Percentiles rank a stretch among this genome's conserved stretches.
These are phyloP conservation scores for Malus sylvestris DNA, from an alignment of 306 rosid species.

Conservation along the genomic window DNA sequence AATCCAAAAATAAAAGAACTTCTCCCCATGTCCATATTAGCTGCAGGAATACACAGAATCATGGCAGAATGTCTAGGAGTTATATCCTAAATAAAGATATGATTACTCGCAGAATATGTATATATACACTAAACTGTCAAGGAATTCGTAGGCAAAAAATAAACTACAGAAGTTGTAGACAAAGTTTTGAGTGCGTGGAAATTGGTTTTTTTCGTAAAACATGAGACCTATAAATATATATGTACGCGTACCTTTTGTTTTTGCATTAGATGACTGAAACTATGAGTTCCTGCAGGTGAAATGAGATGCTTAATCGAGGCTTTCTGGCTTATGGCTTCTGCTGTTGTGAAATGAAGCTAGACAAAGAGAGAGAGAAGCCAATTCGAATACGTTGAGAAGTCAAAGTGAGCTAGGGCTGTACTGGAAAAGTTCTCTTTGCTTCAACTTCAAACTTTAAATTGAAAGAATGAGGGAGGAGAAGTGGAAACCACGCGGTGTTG, in stretches of 20 bases:
- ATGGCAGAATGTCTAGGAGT: not conserved
- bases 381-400: not conserved
- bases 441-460: not conserved
- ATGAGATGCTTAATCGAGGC: not conserved
- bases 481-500: not conserved
- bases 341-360: not conserved
- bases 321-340: not conserved
- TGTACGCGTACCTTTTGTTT: not conserved
- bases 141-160: not conserved
- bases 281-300: not conserved
- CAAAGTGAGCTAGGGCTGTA: not conserved
- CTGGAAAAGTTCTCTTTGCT: not conserved
- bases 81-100: not conserved
- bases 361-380: not conserved
- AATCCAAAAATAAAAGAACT: not conserved
- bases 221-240: not conserved
- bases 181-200: not conserved
- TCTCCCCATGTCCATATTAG: not conserved
- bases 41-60: not conserved
- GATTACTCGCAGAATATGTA: not conserved
- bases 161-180: not conserved
- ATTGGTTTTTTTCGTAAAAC: not conserved
- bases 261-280: not conserved
- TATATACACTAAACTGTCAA: not conserved
- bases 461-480: not conserved